Base-by-base conservation (phyloP, 306 rosid species). In the Luffa aegyptiaca region DNA sequence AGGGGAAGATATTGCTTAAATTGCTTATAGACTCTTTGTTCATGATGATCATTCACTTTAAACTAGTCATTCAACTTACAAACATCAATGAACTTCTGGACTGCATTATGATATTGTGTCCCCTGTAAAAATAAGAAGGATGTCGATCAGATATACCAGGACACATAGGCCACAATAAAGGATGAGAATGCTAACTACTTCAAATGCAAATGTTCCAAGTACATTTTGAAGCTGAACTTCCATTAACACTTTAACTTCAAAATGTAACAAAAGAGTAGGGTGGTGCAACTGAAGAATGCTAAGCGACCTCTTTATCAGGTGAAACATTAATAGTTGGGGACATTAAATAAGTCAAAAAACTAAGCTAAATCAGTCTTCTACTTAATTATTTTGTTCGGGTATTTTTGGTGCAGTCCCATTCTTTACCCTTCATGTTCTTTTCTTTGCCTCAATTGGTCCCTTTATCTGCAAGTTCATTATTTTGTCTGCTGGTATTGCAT, bases 71-170 rank as follows among this genome's bases (percentile, higher is more conserved):
- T 89, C 89, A 94, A 87, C 85, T 86, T 85, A 88, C 84, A 89
- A 75, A 90, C 93, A 80, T 92, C 88, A 80, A 88, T 89, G 87
- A 94, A 85, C 82, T 88, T 87, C 90, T 86, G 92, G 69, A 84
- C 81, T 78, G 93, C 93, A 87, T 90, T 90, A 85, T 86, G 91
- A 76, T 92, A 90, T 80, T 89, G 93, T 81, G 91, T 86, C 81
- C 90, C 90, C 89, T 92, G 89, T 79, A 75, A 76, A 31, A 36
- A 39, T 68, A 57, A 35, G 39, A 78, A 49, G 16, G 45, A 31
- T 26, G 3, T 6, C 78, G 31, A 73, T 7, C 26, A 74, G 78
- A 49, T 35, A 51, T 49, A 49, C 78, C 8, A 74, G 58, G 8
- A 74, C n/a, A 13, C 26, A 16, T 11, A 74, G 78, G 62, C 61